These are phyloP conservation scores for Stylosanthes scabra DNA, from an alignment of 331 rosid genomes.

Conservation along the genomic window DNA sequence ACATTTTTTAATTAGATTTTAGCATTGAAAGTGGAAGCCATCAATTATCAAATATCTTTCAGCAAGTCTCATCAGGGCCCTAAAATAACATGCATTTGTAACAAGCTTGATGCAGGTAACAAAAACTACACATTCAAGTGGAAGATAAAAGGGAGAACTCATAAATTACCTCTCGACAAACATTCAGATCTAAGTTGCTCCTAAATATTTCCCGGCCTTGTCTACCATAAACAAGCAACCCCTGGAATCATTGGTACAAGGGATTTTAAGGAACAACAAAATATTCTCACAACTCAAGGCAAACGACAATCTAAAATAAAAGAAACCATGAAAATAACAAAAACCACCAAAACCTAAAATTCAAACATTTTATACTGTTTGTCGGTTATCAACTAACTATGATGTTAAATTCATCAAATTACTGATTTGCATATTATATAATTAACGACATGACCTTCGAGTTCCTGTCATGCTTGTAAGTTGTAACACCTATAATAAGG, in stretches of 20 bases:
- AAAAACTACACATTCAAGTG: not conserved
- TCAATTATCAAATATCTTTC: not conserved
- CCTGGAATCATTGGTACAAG: constrained; percentile 62
- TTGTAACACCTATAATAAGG: not conserved
- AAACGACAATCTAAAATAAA: constrained; percentile 23
- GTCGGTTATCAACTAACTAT: constrained; percentile 18
- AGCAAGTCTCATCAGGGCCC: not conserved
- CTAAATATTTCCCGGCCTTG: constrained; percentile 89
- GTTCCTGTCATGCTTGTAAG: constrained; percentile 1
- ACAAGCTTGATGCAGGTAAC: not conserved
- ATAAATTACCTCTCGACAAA: constrained; percentile 81
- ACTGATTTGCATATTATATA: constrained; percentile 9
- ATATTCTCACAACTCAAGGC: constrained; percentile 8
- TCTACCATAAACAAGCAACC: constrained; percentile 91
- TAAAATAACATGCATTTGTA: not conserved
- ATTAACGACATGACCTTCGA: not conserved
- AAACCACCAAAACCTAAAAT: constrained; percentile 8
- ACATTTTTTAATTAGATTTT: constrained; percentile 4
- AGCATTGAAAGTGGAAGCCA: constrained; percentile 16
- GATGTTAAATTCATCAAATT: constrained; percentile 3
- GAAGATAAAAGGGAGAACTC: no score
- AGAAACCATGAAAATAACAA: constrained; percentile 23
- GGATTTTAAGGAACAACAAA: constrained; percentile 27
- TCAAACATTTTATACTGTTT: constrained; percentile 14
- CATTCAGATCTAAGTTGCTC: constrained; percentile 69